Base-by-base conservation (phyloP, 208 protist genomes). In the Trypanosoma rangeli region DNA sequence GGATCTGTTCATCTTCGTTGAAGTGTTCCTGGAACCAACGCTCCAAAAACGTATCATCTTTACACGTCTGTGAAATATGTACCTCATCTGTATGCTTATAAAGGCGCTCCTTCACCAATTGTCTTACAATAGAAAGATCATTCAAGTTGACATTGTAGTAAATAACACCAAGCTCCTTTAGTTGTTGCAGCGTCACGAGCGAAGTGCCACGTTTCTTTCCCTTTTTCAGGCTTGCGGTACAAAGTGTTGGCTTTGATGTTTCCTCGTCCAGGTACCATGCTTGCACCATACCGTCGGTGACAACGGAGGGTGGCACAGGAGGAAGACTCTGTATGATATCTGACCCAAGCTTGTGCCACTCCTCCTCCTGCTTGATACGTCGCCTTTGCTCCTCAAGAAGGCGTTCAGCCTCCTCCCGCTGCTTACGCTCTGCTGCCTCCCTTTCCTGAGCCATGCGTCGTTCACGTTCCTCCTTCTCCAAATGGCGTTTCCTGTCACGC, bases 21-120 rank as follows among this genome's bases (percentile, higher is more conserved):
- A 93, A 92, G 74, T 98, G 96, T 78, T 98, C 94, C 60, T 93
- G 83, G 68, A 89, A 98, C 88, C 90, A 98, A n/a, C 86, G 83
- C 49, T 93, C 83, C 24, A 98, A 67, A 63, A 89, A 94, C 53
- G 65, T 75, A 26, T 97, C 91, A 67, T 97, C 93, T 65, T 96
- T 96, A 28, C 81, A 82, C 4, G 90, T 95, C 70, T 97, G 90
- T n/a, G 89, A 94, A 31, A 97, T 59, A 20, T 78, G 73, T 13
- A 90, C 69, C 68, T 96, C 89, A 68, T 95, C 93, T 5, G 90
- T 93, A 74, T 97, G 90, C 70, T 97, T 96, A 79, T 96, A 95
- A n/a, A 84, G 59, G 13, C 90, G 80, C 74, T 96, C 89, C 68
- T 93, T 93, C 44, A 93, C 78, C 46, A 96, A 79, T 50, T 95